Percentiles rank a stretch among this genome's conserved stretches.
Evolutionary conservation across 257 asterid species (phyloP).

Genomic region (Penstemon barbatus): DNA sequence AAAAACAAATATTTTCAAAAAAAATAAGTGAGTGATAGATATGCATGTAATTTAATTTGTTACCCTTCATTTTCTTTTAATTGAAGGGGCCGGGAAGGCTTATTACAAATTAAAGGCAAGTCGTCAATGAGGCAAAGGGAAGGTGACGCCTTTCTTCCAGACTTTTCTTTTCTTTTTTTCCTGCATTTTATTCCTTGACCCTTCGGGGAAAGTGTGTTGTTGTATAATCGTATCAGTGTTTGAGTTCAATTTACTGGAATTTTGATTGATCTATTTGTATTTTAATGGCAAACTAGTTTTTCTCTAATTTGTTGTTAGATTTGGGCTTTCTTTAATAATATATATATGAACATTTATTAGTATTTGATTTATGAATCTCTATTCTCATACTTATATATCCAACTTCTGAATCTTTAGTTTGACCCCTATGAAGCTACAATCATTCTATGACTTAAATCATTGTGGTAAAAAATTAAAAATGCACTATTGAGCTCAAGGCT

Average conservation of each 20-base stretch:
- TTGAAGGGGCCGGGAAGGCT: constrained; percentile 18
- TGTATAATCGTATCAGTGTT: not conserved
- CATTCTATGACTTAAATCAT: too few relatives aligned
- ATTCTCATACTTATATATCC: too few relatives aligned
- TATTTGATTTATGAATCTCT: too few relatives aligned
- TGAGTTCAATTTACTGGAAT: not conserved
- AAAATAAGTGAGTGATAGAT: not conserved
- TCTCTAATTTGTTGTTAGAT: too few relatives aligned
- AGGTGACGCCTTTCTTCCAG: constrained; percentile 71
- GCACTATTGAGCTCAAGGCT: too few relatives aligned
- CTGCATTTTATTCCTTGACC: not conserved
- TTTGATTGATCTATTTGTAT: not conserved
- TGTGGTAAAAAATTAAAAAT: too few relatives aligned
- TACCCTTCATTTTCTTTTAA: constrained; percentile 26
- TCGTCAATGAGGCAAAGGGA: constrained; percentile 69
- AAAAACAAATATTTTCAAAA: not conserved
- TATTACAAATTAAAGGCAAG: constrained; percentile 40
- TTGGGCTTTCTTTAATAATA: not conserved
- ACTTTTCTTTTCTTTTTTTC: constrained; percentile 6
- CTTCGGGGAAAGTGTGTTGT: not conserved
- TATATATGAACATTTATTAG: not conserved
- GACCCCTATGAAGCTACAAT: too few relatives aligned
- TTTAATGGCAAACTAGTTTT: not conserved
- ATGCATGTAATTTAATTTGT: constrained; percentile 5
- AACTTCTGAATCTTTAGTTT: too few relatives aligned